Conservation (phyloP, 768 basidiomycete species). For the Gloeopeniophorella convolvens region DNA sequence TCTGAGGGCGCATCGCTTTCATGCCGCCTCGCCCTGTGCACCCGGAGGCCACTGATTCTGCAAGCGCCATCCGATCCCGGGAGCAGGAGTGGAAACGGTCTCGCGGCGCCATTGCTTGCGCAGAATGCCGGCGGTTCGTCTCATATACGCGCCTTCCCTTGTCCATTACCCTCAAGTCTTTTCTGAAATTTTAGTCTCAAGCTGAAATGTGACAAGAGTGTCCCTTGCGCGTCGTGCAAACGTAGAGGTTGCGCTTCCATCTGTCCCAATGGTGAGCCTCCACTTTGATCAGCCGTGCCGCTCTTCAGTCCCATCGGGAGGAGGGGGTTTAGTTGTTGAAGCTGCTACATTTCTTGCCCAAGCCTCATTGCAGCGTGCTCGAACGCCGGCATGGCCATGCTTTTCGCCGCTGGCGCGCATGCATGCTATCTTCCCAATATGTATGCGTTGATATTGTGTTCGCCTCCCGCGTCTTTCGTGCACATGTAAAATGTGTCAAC, state of each 20-base stretch:
- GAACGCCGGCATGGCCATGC: too few species aligned
- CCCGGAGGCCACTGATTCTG: not conserved
- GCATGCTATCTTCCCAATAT: not conserved
- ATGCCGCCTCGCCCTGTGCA: conserved; percentile 1
- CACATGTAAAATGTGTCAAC: too few species aligned
- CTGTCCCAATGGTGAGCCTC: conserved; percentile 53
- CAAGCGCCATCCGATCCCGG: not conserved
- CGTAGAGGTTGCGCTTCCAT: conserved; percentile 72
- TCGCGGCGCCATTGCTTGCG: conserved; percentile 19
- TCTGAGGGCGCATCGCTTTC: too few species aligned
- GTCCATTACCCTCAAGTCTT: not conserved
- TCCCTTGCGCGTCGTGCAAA: conserved; percentile 49
- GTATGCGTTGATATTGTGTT: too few species aligned
- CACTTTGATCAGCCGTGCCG: not conserved
- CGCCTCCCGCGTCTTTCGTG: not conserved
- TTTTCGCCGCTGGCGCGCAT: not conserved
- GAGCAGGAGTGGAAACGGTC: conserved; percentile 23
- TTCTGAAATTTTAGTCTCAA: conserved; percentile 44
- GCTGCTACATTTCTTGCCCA: too few species aligned
- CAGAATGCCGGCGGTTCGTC: conserved; percentile 21
- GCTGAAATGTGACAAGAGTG: conserved; percentile 70
- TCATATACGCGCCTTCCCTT: not conserved
- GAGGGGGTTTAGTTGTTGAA: too few species aligned
- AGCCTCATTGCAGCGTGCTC: too few species aligned
- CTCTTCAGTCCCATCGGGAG: not conserved